A percentile compares a stretch with the other conserved stretches of the same genome.
Evolutionary conservation across 2,329 filamentous ascomycete species (phyloP).

Genomic region (Microascus cirrosus): DNA sequence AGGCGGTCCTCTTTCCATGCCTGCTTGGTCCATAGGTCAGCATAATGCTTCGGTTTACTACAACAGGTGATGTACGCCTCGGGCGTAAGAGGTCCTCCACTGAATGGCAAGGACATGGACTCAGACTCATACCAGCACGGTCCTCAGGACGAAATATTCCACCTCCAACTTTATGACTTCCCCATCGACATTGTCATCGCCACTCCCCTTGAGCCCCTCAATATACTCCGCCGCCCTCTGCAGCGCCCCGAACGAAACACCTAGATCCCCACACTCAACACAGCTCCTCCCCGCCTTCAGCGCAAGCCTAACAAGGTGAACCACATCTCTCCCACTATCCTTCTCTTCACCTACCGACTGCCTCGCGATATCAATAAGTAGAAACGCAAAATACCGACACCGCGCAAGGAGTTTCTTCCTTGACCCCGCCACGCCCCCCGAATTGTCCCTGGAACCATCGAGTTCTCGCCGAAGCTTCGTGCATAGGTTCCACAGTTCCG

Average conservation of each 20-base stretch:
- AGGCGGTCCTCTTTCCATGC: constrained; percentile 63
- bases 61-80: too few species aligned
- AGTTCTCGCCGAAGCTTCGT: constrained; percentile 28
- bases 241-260: constrained; percentile 48
- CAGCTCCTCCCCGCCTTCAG: constrained; percentile 47
- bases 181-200: not conserved
- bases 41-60: too few species aligned
- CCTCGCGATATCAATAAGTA: constrained; percentile 51
- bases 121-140: constrained; percentile 48
- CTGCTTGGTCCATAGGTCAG: constrained; percentile 28
- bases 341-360: constrained; percentile 9
- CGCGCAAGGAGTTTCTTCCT: constrained; percentile 22
- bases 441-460: constrained; percentile 9
- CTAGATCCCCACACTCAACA: constrained; percentile 40
- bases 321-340: constrained; percentile 20
- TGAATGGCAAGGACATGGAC: too few species aligned
- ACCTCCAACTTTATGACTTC: constrained; percentile 24
- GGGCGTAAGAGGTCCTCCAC: too few species aligned
- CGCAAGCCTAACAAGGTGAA: constrained; percentile 54
- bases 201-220: constrained; percentile 8
- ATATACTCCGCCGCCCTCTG: constrained; percentile 51
- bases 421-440: constrained; percentile 9
- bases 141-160: constrained; percentile 57
- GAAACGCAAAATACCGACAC: constrained; percentile 48
- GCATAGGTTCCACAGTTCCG: constrained; percentile 56